Base-by-base conservation (phyloP, 805 yeast species). In the Henningerozyma blattae region DNA sequence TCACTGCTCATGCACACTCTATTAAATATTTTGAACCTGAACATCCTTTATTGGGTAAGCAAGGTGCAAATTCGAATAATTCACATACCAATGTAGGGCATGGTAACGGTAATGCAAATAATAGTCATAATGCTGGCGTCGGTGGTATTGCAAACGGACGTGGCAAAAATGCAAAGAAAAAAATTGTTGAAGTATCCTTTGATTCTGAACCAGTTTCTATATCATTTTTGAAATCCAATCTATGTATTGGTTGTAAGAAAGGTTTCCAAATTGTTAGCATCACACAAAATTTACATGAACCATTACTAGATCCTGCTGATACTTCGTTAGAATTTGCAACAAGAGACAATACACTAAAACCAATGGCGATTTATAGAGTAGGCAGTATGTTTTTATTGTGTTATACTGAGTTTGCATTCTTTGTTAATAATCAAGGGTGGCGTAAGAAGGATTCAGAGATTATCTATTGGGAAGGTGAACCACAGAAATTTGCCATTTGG, bases 391-490 rank as follows among this genome's bases (percentile, higher is more conserved):
- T 89, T 54, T 61, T 91, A 48, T 68, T 91, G 43, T 79, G 87
- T 54, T 91, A 89, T 54, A 75, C 93, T 4, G 95, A 86, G 52
- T 86, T 89, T 54, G 89, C 96, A 31, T 91, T 91, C 57, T 86
- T 83, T 58, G 93, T 91, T 46, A 87, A 91, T 50, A 71, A 81
- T 38, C 87, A 87, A 55, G 98, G 98, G 17, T 91, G 98, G 98
- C 71, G 96, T 46, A 79, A 93, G 15, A 75, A 87, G 42, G 84
- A 91, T 29, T 89, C 84, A 33, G 87, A 95, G 87, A 80, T 87
- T 43, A 79, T 91, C 34, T 77, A 81, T 52, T 91, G 98, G 98
- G 97, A 91, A 60, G 96, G 97, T 25, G 72, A 77, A 33, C 97
- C 98, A 5, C 91, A 81, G 50, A 75, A 78, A 40, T 85, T 91